Base-by-base conservation (phyloP, 2,329 filamentous ascomycete genomes). In the Dactylellina drechsleri region DNA sequence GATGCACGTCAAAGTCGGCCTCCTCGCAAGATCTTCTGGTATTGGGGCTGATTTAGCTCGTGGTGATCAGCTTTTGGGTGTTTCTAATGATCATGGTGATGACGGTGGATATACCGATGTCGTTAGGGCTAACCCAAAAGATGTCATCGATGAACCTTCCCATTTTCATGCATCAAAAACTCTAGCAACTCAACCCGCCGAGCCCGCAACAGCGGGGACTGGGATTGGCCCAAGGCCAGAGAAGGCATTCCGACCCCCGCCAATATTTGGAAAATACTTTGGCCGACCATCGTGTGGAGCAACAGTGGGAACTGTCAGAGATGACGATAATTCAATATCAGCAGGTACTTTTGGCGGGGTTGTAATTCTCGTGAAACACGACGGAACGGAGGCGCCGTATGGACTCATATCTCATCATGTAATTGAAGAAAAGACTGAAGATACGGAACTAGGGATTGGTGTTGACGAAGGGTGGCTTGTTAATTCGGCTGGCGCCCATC, bases 1-100 rank as follows among this genome's bases (percentile, higher is more conserved):
- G 5, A 76, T 76, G 72, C 72, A 76, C 16, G 72, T 76, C 3
- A 76, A 76, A 61, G 72, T 76, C 15, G 72, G 72, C 7, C 60
- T 76, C 12, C 41, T 76, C 31, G 54, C 72, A 18, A 59, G 72
- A 40, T 76, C 72, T 5, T 70, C 66, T 36, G 54, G 40, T 10
- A 36, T 31, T 7, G 54, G 47, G n/a, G 16, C 23, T 7, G 8
- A 16, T 8, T 36, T 40, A 13, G 26, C 26, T 18, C 3, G 20
- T 28, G 20, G 47, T 15, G 59, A 40, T 50, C 56, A 53, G 13
- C 13, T 47, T 47, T 36, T 10, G 31, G 31, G 10, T 8, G 31
- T 36, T 10, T 7, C 31, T 7, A 36, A 10, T 10, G 26, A 28
- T 28, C 26, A 28, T 4, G 43, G 43, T n/a, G 43, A 47, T 47